Conservation (phyloP, 768 basidiomycete species). For the Serpula lacrymans region DNA sequence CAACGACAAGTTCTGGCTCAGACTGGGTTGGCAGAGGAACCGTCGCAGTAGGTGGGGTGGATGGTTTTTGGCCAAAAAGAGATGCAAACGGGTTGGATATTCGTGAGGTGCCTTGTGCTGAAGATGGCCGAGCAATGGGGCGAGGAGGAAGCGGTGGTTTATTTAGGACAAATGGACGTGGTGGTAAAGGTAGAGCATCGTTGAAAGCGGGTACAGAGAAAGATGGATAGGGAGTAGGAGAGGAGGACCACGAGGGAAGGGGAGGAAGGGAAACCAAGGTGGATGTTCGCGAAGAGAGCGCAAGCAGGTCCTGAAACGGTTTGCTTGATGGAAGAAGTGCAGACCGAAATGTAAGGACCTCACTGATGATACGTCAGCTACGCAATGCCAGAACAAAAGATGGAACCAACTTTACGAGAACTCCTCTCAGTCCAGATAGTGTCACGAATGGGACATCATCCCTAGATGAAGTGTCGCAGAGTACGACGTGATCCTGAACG, state of each 20-base stretch:
- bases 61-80: constrained; percentile 55
- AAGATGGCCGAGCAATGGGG: constrained; percentile 12
- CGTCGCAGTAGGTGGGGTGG: constrained; percentile 26
- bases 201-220: constrained; percentile 42
- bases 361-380: constrained; percentile 27
- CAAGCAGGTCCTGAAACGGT: constrained; percentile 36
- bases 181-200: constrained; percentile 29
- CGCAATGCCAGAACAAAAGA: constrained; percentile 30
- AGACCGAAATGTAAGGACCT: constrained; percentile 41
- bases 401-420: constrained; percentile 51
- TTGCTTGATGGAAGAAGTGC: constrained; percentile 39
- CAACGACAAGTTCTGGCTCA: constrained; percentile 37
- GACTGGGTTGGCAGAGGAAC: constrained; percentile 23
- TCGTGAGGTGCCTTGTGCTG: constrained; percentile 36
- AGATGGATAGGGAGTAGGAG: constrained; percentile 43
- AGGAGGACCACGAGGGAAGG: constrained; percentile 39
- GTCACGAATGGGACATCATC: constrained; percentile 60
- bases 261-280: constrained; percentile 49
- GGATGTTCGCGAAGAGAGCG: constrained; percentile 27
- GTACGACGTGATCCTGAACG: constrained; percentile 77
- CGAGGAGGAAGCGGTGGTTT: constrained; percentile 50
- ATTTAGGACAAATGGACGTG: constrained; percentile 36
- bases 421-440: constrained; percentile 80
- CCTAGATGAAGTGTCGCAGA: constrained; percentile 52
- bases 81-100: constrained; percentile 76